Evolutionary conservation across 768 basidiomycete species (phyloP), one percentile per base, ranked within the genome.

Genomic region (Trametes coccinea): DNA sequence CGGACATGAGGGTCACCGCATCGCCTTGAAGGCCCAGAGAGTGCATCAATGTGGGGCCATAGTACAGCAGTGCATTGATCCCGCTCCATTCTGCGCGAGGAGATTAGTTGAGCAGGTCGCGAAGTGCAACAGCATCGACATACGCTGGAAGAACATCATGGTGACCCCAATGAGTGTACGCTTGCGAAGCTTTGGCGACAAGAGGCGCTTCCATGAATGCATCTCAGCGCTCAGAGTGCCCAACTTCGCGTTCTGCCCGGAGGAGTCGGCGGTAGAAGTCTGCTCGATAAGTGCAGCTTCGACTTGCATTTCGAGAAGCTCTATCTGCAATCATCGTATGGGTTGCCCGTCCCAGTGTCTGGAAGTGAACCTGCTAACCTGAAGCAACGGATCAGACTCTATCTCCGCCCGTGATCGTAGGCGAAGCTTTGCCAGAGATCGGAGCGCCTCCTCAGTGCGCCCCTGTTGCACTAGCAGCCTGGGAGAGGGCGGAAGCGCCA

Each of bases 121-220:
- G 11, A 11, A 6, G 11, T 37, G 34, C 11, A 37, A 11, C 5
- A 37, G 11, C 5, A 37, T 5, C 37, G 16, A 74, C 86, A 43
- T 65, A 90, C 91, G 92, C 73, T 93, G 92, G 67, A 92, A 93
- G 53, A 90, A 84, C 87, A 92, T 91, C 66, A 92, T 82, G 69
- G 85, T 73, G 7, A 90, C 77, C 2, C 89, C 90, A 41, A 92
- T 82, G 69, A 82, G 72, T 0, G 91, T 92, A 37, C 90, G 79
- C 55, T 79, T 75, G 14, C 83, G 73, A 68, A 87, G 86, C 56
- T 80, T 80, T 1, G 66, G 69, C 6, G 73, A 73, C 58, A 89
- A 86, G 8, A 93, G 76, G 29, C 76, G 77, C 6, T 69, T 76
- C 90, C 90, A 92, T 0, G 77, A 73, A 45, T 77, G 69, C 52